Percentiles rank a stretch among this genome's conserved stretches.
These are phyloP conservation scores for Cladosporium sp. DNA, from an alignment of 2,329 filamentous ascomycete species.

Conservation along the genomic window DNA sequence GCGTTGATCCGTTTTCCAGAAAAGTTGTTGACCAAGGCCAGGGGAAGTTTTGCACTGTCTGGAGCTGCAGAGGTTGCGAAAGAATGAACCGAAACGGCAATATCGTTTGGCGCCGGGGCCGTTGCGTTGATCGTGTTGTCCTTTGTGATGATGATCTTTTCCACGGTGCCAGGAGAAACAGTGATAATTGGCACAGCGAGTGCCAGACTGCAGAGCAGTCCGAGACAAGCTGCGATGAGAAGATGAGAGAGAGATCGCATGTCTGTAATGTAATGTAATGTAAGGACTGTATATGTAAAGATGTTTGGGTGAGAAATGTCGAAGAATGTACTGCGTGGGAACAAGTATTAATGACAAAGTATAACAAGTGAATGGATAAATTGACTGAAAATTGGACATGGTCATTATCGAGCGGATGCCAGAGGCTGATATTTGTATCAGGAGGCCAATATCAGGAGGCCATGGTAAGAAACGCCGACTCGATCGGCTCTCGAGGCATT, in stretches of 20 bases:
- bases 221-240: neutral
- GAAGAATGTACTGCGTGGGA: no score
- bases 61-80: constrained; percentile 5
- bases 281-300: neutral
- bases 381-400: no score
- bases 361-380: no score
- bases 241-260: neutral
- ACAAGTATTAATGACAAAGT: no score
- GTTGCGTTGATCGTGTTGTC: constrained; percentile 26
- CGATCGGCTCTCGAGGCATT: no score
- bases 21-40: constrained; percentile 44
- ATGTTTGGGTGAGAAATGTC: no score
- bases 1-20: constrained; percentile 36
- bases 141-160: constrained; percentile 23
- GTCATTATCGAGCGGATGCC: no score
- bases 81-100: neutral
- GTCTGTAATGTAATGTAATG: neutral
- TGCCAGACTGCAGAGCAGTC: constrained; percentile 10
- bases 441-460: no score
- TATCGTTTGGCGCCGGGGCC: constrained; percentile 4
- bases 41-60: constrained; percentile 16
- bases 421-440: no score
- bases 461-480: no score
- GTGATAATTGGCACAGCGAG: constrained; percentile 19
- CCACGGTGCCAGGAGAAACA: constrained; percentile 20